phyloP scores from a whole-genome alignment of 805 yeast species.

The Kluyveromyces lactis region DNA sequence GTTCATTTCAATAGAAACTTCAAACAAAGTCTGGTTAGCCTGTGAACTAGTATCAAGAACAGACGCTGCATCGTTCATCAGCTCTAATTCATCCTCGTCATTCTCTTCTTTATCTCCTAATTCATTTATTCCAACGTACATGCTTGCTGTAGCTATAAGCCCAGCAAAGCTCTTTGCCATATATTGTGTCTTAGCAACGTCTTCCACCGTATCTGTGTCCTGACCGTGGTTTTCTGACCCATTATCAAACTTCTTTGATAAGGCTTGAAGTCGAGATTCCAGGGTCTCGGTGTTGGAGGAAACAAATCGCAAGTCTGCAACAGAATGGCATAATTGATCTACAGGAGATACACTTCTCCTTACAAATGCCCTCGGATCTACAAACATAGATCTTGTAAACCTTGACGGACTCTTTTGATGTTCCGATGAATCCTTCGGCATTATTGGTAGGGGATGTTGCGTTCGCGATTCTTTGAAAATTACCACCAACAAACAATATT shows the following conservation, averaged over 20 bases:
- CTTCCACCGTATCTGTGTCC: constrained; percentile 18
- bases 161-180: constrained; percentile 48
- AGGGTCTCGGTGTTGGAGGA: not conserved
- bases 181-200: constrained; percentile 32
- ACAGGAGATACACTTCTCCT: constrained; percentile 6
- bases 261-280: not conserved
- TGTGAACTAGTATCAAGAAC: constrained; percentile 10
- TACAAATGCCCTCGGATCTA: constrained; percentile 4
- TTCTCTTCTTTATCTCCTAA: constrained; percentile 17
- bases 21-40: constrained; percentile 22
- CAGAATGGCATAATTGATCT: constrained; percentile 8
- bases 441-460: not conserved
- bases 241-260: not conserved
- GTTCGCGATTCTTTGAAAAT: no score
- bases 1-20: constrained; percentile 19
- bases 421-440: not conserved
- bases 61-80: constrained; percentile 14
- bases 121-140: constrained; percentile 34
- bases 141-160: constrained; percentile 48
- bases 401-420: not conserved
- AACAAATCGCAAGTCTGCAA: constrained; percentile 2
- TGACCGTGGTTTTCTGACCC: constrained; percentile 3
- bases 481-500: no score
- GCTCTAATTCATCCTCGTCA: constrained; percentile 9
- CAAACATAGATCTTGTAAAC: constrained; percentile 1